Conservation (phyloP, 2,329 filamentous ascomycete species). For the Stachybotrys echinatus region DNA sequence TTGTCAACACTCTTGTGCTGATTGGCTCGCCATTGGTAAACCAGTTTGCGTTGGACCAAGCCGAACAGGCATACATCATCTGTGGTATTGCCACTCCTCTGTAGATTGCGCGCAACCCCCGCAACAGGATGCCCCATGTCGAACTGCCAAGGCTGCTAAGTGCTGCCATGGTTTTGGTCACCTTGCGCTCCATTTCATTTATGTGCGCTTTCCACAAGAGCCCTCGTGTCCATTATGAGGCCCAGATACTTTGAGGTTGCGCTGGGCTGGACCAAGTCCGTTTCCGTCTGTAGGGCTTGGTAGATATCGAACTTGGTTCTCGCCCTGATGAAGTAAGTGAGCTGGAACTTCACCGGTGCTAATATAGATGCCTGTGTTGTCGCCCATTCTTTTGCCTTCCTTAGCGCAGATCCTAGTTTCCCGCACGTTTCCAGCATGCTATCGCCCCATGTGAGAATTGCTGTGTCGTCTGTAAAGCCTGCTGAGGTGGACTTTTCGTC, state of each 20-base stretch:
- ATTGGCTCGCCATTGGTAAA: background rate
- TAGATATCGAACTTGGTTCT: background rate
- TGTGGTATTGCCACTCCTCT: constrained; percentile 1
- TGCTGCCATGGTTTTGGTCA: background rate
- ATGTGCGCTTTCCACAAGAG: background rate
- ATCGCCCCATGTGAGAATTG: background rate
- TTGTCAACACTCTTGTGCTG: background rate
- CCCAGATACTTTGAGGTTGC: background rate
- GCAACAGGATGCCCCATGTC: background rate
- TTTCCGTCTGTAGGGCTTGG: background rate
- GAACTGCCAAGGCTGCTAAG: constrained; percentile 2
- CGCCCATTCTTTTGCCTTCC: background rate
- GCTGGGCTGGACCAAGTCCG: background rate
- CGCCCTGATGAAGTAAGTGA: background rate
- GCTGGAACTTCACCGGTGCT: background rate
- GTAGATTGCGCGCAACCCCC: background rate
- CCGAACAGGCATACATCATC: constrained; percentile 1
- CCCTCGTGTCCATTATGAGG: background rate
- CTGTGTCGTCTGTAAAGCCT: background rate
- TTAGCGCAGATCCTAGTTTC: background rate
- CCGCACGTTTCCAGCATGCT: background rate
- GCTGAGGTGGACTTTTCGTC: background rate
- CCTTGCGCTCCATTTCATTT: background rate
- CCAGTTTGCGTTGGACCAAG: constrained; percentile 1
- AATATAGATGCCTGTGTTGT: background rate